These are phyloP conservation scores for Metarhizium rileyi DNA, from an alignment of 2,329 filamentous ascomycete genomes.

Conservation along the genomic window DNA sequence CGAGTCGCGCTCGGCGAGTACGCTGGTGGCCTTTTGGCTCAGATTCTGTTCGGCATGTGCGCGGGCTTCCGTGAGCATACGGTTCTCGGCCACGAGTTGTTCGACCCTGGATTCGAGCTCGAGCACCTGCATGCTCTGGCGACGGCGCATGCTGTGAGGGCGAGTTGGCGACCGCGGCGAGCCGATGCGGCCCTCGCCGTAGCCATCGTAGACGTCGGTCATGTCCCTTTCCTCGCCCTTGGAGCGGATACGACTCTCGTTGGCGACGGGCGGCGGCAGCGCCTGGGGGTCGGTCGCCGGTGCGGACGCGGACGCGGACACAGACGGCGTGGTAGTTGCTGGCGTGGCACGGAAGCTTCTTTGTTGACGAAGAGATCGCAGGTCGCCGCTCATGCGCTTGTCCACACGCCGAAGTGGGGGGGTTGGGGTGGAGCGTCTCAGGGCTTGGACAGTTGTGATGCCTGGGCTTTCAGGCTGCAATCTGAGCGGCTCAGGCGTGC, in stretches of 20 bases:
- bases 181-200: conserved; percentile 75
- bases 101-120: conserved; percentile 83
- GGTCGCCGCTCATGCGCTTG: conserved; percentile 63
- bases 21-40: conserved; percentile 55
- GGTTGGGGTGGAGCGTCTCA: conserved; percentile 30
- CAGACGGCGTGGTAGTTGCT: conserved; percentile 1
- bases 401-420: conserved; percentile 64
- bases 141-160: conserved; percentile 90
- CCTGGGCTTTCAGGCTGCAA: conserved; percentile 56
- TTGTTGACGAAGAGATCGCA: conserved; percentile 35
- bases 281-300: neutral
- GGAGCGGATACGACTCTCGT: conserved; percentile 76
- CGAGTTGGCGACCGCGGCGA: conserved; percentile 88
- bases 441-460: conserved; percentile 29
- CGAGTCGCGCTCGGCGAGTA: conserved; percentile 71
- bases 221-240: conserved; percentile 51
- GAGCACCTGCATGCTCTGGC: conserved; percentile 94
- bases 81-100: conserved; percentile 77
- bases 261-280: conserved; percentile 58
- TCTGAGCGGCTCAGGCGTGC: conserved; percentile 43
- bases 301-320: neutral
- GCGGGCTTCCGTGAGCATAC: conserved; percentile 64
- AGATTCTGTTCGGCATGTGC: conserved; percentile 56
- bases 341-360: conserved; percentile 13
- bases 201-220: conserved; percentile 91